These are phyloP conservation scores for Margaritispora aquatica DNA, from an alignment of 495 filamentous ascomycete species.

Conservation along the genomic window DNA sequence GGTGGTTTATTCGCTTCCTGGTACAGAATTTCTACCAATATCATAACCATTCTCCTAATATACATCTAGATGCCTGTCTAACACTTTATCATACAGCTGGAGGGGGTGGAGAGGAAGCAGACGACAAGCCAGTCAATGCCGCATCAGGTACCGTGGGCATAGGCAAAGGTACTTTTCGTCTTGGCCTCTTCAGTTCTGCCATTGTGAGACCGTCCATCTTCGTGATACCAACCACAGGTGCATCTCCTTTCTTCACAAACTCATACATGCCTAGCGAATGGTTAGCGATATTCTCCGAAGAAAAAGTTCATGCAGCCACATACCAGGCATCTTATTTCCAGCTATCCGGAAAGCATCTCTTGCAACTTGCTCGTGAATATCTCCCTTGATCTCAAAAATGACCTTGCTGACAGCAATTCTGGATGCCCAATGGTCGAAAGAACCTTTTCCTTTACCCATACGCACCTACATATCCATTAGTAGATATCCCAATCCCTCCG, in stretches of 20 bases:
- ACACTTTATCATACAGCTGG: conserved; percentile 6
- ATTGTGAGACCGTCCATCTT: conserved; percentile 80
- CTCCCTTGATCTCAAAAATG: conserved; percentile 85
- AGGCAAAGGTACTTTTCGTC: conserved; percentile 54
- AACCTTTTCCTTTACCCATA: conserved; percentile 99
- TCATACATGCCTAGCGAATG: conserved; percentile 71
- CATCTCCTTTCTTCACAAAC: conserved; percentile 89
- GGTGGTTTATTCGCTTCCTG: not conserved
- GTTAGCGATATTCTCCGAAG: not conserved
- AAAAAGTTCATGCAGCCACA: conserved; percentile 19
- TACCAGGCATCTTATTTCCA: conserved; percentile 92
- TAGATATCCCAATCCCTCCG: not conserved
- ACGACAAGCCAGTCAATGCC: not conserved
- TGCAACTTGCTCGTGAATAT: conserved; percentile 89
- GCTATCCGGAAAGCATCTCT: conserved; percentile 92
- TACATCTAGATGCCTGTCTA: not conserved
- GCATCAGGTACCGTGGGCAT: not conserved
- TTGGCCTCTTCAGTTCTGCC: conserved; percentile 70
- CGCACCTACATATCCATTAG: conserved; percentile 43
- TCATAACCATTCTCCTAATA: not conserved
- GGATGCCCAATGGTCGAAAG: conserved; percentile 92
- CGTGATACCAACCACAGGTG: conserved; percentile 87
- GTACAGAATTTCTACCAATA: not conserved
- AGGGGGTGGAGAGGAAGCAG: conserved; percentile 10
- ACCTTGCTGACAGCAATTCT: conserved; percentile 83